Evolutionary conservation across 1,284 basidiomycete species (phyloP).

Genomic region (Vanrija humicola): DNA sequence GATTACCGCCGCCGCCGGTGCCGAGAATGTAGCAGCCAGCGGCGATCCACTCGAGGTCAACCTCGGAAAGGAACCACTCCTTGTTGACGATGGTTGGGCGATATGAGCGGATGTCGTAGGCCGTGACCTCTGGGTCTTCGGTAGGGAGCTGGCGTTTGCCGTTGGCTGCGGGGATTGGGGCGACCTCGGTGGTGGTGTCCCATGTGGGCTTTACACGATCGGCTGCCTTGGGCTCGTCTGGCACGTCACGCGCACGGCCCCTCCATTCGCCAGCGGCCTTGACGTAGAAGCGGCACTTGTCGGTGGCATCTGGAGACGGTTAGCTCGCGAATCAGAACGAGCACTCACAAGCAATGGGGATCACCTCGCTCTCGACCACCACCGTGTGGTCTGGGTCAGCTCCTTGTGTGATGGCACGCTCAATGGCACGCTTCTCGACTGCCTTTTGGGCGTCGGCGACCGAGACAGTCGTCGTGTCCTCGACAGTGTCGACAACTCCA

Average conservation of each 20-base stretch:
- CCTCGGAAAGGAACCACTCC: constrained; percentile 36
- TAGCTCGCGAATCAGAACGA: too few relatives aligned
- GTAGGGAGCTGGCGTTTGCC: constrained; percentile 3
- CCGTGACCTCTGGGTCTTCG: not conserved
- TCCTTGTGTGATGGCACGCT: constrained; percentile 52
- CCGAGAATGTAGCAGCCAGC: constrained; percentile 43
- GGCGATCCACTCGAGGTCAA: constrained; percentile 39
- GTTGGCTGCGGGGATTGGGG: constrained; percentile 4
- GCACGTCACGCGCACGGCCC: constrained; percentile 8
- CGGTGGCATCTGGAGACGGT: constrained; percentile 19
- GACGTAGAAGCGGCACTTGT: constrained; percentile 39
- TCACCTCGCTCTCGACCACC: constrained; percentile 53
- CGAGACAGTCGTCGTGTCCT: constrained; percentile 19
- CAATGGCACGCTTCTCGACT: constrained; percentile 53
- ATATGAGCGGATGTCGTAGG: constrained; percentile 23
- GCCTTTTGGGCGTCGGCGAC: constrained; percentile 33
- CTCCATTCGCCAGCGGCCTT: constrained; percentile 45
- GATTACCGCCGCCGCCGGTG: constrained; percentile 38
- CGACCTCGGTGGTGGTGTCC: constrained; percentile 1
- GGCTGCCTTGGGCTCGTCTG: not conserved
- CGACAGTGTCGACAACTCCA: constrained; percentile 38
- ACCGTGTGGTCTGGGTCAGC: constrained; percentile 50
- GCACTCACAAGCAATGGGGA: constrained; percentile 30
- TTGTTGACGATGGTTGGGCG: constrained; percentile 23
- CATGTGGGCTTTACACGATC: not conserved